These are phyloP conservation scores for Fusarium secorum DNA, from an alignment of 2,329 filamentous ascomycete species.

Conservation along the genomic window DNA sequence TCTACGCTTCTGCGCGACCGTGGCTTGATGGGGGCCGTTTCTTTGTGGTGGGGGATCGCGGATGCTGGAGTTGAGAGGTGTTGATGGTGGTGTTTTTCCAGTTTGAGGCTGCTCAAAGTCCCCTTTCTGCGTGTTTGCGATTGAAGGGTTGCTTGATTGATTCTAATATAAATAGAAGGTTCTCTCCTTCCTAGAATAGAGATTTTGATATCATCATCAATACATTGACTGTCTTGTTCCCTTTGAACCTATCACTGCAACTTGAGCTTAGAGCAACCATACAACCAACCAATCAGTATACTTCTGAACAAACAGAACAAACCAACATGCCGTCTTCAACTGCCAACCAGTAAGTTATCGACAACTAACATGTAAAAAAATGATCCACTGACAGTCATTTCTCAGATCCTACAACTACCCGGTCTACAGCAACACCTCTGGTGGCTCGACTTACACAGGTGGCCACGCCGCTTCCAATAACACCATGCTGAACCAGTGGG, in stretches of 20 bases:
- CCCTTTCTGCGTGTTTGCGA: slow-evolving; percentile 11
- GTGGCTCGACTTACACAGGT: slow-evolving; percentile 25
- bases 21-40: slow-evolving; percentile 26
- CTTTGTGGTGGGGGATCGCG: not conserved
- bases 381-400: not conserved
- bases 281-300: not conserved
- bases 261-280: not conserved
- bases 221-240: not conserved
- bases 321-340: slow-evolving; percentile 21
- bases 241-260: not conserved
- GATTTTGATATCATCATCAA: not conserved
- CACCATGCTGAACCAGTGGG: slow-evolving; percentile 20
- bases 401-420: slow-evolving; percentile 8
- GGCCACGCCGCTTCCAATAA: slow-evolving; percentile 10
- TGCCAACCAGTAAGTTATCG: slow-evolving; percentile 15
- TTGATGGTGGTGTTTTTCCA: slow-evolving; percentile 25
- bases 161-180: not conserved
- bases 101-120: slow-evolving; percentile 13
- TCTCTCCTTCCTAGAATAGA: not conserved
- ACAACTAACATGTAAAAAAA: not conserved
- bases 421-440: not conserved
- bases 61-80: slow-evolving; percentile 3
- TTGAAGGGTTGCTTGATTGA: not conserved
- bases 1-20: slow-evolving; percentile 2
- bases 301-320: not conserved